A percentile compares a stretch with the other conserved stretches of the same genome.
Evolutionary conservation across 495 filamentous ascomycete genomes (phyloP).

Genomic region (Aspergillus campestris): DNA sequence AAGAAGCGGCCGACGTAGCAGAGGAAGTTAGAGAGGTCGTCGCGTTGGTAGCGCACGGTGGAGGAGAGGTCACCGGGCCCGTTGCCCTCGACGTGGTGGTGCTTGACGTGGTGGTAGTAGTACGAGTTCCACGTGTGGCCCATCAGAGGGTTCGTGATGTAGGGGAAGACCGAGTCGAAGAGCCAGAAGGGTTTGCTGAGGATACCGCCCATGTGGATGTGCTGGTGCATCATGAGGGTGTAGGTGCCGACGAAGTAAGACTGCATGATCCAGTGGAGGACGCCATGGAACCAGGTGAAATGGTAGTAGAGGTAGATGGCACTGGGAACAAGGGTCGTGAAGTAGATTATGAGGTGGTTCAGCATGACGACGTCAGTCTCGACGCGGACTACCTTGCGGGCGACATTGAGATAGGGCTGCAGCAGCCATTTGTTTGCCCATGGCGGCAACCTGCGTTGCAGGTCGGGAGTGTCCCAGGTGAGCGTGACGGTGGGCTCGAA

Average conservation of each 20-base stretch:
- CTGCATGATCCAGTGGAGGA: constrained; percentile 54
- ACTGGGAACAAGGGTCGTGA: constrained; percentile 57
- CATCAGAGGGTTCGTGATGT: constrained; percentile 64
- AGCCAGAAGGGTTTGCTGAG: constrained; percentile 39
- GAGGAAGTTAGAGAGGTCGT: constrained; percentile 52
- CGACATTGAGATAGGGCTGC: constrained; percentile 48
- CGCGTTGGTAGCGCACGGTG: constrained; percentile 69
- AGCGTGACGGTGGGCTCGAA: constrained; percentile 50
- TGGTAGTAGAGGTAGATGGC: constrained; percentile 53
- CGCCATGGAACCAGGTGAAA: constrained; percentile 58
- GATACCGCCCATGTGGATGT: constrained; percentile 71
- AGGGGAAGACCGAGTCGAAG: constrained; percentile 60
- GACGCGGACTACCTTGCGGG: constrained; percentile 44
- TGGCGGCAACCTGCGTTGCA: constrained; percentile 24
- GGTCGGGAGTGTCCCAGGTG: constrained; percentile 38
- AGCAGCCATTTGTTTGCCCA: constrained; percentile 40
- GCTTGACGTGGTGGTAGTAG: constrained; percentile 78
- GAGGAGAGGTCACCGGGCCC: constrained; percentile 67
- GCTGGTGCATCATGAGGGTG: constrained; percentile 75
- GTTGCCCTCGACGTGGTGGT: constrained; percentile 77
- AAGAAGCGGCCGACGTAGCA: constrained; percentile 66
- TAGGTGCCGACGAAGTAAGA: constrained; percentile 59
- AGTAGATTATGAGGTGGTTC: constrained; percentile 66
- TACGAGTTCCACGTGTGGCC: constrained; percentile 81
- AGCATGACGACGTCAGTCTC: constrained; percentile 67